Evolutionary conservation across 2,329 filamentous ascomycete species (phyloP).

Genomic region (Ophiostoma sp.): DNA sequence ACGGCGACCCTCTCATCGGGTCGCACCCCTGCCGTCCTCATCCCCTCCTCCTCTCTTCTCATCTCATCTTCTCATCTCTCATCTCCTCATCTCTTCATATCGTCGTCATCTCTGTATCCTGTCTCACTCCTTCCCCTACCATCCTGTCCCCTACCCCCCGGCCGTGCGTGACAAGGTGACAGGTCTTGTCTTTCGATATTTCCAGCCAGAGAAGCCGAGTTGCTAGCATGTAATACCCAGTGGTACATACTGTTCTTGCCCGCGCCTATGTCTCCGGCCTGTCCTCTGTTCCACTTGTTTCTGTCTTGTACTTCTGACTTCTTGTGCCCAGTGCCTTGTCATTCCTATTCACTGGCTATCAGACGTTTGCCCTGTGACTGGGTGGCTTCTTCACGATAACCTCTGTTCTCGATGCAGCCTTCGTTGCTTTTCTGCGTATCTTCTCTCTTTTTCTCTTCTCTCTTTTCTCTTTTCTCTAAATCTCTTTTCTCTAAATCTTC

Average conservation of each 20-base stretch:
- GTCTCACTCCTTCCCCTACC: too few relatives aligned
- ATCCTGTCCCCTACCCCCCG: background rate
- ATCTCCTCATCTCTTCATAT: too few relatives aligned
- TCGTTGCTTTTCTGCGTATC: background rate
- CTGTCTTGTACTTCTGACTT: background rate
- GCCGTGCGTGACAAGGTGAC: constrained; percentile 17
- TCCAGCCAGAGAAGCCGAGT: background rate
- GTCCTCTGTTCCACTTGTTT: background rate
- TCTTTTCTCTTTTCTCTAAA: background rate
- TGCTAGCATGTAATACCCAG: background rate
- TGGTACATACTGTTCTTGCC: background rate
- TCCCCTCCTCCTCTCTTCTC: background rate
- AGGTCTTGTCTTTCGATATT: background rate
- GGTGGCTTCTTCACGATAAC: background rate
- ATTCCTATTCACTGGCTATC: constrained; percentile 1
- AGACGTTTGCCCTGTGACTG: background rate
- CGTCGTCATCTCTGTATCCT: too few relatives aligned
- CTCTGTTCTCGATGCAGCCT: too few relatives aligned
- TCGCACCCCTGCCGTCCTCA: background rate
- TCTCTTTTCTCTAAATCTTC: background rate
- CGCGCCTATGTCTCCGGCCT: constrained; percentile 1
- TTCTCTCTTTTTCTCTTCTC: background rate
- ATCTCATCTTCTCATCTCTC: background rate
- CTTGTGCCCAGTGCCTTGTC: background rate
- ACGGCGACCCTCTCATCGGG: constrained; percentile 21